Conservation (phyloP, 768 basidiomycete genomes). For the Pisolithus albus region DNA sequence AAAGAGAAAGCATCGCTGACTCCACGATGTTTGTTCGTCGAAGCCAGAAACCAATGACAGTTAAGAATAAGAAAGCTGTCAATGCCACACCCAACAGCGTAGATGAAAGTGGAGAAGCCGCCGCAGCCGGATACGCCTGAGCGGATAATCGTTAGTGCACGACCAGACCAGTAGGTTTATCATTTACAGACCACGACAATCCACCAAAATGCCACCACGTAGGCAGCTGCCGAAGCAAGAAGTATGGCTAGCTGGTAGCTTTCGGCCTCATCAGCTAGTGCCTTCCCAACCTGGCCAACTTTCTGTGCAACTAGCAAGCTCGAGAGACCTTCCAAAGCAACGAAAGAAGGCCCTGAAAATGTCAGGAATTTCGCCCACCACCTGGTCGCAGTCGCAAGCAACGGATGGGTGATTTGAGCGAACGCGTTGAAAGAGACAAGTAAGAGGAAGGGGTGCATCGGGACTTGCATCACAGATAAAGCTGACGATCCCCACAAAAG, state of each 20-base stretch:
- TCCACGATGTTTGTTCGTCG: slow-evolving; percentile 91
- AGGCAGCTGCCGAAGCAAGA: slow-evolving; percentile 69
- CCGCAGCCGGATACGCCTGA: slow-evolving; percentile 76
- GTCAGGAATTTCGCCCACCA: slow-evolving; percentile 72
- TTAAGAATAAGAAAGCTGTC: slow-evolving; percentile 85
- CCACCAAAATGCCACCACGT: slow-evolving; percentile 82
- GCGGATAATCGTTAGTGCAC: slow-evolving; percentile 8
- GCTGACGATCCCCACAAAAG: slow-evolving; percentile 65
- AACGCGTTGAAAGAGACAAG: slow-evolving; percentile 85
- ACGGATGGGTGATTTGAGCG: slow-evolving; percentile 55
- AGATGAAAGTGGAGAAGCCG: slow-evolving; percentile 79
- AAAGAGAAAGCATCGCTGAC: slow-evolving; percentile 78
- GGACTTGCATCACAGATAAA: slow-evolving; percentile 74
- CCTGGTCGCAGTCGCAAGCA: slow-evolving; percentile 47
- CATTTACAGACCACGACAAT: slow-evolving; percentile 61
- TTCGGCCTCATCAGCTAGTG: slow-evolving; percentile 66
- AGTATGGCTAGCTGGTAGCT: slow-evolving; percentile 70
- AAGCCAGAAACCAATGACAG: slow-evolving; percentile 83
- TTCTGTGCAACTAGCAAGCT: slow-evolving; percentile 78
- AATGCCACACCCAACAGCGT: slow-evolving; percentile 84
- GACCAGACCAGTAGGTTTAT: neutral
- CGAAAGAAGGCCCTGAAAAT: slow-evolving; percentile 70
- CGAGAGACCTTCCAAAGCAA: slow-evolving; percentile 77
- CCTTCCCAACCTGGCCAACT: slow-evolving; percentile 70
- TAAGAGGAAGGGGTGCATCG: slow-evolving; percentile 81